Evolutionary conservation across 2,329 filamentous ascomycete genomes (phyloP).

Genomic region (Sporothrix curviconia): DNA sequence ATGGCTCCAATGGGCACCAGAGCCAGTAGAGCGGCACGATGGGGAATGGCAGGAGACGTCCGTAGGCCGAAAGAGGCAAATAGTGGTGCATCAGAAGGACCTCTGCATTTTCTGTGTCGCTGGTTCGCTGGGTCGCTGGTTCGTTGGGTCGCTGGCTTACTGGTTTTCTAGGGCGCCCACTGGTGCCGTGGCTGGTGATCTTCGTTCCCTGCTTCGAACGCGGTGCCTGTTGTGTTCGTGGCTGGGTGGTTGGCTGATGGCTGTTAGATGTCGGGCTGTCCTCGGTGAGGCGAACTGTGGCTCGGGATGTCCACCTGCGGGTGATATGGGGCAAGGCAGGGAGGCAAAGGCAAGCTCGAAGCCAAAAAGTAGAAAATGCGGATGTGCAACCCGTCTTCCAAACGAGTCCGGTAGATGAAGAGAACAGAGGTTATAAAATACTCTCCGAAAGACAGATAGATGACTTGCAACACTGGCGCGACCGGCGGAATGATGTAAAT

Average conservation of each 20-base stretch:
- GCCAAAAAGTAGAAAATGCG: background rate
- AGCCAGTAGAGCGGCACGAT: slow-evolving; percentile 1
- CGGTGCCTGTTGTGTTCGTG: background rate
- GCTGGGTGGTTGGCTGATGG: background rate
- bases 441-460: background rate
- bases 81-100: background rate
- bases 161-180: too few species aligned
- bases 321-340: background rate
- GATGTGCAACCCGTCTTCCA: too few species aligned
- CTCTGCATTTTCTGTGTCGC: slow-evolving; percentile 9
- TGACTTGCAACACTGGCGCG: background rate
- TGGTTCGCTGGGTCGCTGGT: too few species aligned
- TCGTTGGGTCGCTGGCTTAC: too few species aligned
- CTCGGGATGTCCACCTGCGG: background rate
- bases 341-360: background rate
- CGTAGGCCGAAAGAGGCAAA: slow-evolving; percentile 7
- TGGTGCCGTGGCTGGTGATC: background rate
- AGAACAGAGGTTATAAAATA: background rate
- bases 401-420: background rate
- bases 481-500: slow-evolving; percentile 3
- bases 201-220: background rate
- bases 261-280: background rate
- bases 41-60: background rate
- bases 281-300: background rate
- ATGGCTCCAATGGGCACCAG: too few species aligned